Conservation (phyloP, 495 filamentous ascomycete genomes). For the Podospora pseudocomata region DNA sequence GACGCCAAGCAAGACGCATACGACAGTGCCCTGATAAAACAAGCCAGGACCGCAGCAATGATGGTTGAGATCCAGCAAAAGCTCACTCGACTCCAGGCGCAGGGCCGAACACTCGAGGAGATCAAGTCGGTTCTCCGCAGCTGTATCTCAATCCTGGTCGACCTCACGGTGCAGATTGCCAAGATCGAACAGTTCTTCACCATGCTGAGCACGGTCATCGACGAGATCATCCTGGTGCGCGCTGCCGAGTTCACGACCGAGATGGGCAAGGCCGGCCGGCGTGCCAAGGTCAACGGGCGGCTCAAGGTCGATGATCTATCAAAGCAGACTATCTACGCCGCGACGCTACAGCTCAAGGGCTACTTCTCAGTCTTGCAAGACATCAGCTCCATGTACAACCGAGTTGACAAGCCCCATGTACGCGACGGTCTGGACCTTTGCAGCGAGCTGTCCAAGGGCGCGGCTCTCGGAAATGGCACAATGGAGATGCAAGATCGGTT, state of each 20-base stretch:
- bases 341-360: conserved; percentile 9
- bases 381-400: conserved; percentile 3
- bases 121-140: conserved; percentile 7
- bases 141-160: conserved; percentile 5
- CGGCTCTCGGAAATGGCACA: not conserved
- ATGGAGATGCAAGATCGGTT: not conserved
- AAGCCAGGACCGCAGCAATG: not conserved
- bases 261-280: not conserved
- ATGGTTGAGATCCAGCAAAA: conserved; percentile 10
- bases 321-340: conserved; percentile 6
- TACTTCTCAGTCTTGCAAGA: conserved; percentile 11
- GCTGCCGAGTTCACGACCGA: not conserved
- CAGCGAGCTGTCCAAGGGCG: conserved; percentile 8
- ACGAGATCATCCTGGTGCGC: conserved; percentile 2
- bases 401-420: not conserved
- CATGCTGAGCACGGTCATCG: conserved; percentile 8
- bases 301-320: not conserved
- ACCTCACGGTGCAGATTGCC: conserved; percentile 2
- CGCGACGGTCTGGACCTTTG: not conserved
- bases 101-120: conserved; percentile 7
- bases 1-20: too few species aligned
- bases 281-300: not conserved
- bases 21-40: not conserved
- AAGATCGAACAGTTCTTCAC: conserved; percentile 6
- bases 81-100: not conserved